These are phyloP conservation scores for Bertia moriformis DNA, from an alignment of 2,329 filamentous ascomycete species.

Conservation along the genomic window DNA sequence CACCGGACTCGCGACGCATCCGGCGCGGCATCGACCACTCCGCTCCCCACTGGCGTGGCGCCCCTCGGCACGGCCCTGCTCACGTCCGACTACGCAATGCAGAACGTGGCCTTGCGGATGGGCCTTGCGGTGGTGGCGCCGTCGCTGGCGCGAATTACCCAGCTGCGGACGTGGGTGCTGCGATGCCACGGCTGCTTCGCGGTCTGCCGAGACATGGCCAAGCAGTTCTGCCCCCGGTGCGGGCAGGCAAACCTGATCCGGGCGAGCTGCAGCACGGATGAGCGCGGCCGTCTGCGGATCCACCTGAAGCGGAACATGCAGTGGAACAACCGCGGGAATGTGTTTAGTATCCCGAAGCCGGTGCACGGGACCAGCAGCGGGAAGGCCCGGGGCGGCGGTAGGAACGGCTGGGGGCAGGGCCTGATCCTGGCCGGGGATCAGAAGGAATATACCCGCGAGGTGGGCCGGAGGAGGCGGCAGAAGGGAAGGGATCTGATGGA, in stretches of 20 bases:
- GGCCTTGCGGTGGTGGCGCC: constrained; percentile 38
- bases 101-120: constrained; percentile 88
- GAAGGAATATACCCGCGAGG: constrained; percentile 44
- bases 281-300: constrained; percentile 45
- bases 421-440: constrained; percentile 54
- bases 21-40: constrained; percentile 23
- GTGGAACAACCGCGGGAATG: constrained; percentile 53
- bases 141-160: constrained; percentile 41
- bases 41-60: constrained; percentile 31
- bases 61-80: constrained; percentile 73
- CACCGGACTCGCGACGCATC: constrained; percentile 56
- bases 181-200: constrained; percentile 54
- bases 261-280: constrained; percentile 46
- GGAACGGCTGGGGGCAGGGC: constrained; percentile 22
- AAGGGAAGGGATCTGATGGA: constrained; percentile 53
- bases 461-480: constrained; percentile 27
- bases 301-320: constrained; percentile 56
- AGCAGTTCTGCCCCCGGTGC: constrained; percentile 55
- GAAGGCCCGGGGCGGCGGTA: constrained; percentile 42
- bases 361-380: constrained; percentile 43
- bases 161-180: constrained; percentile 45
- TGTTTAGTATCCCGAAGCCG: constrained; percentile 51
- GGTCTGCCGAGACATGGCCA: constrained; percentile 38
- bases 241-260: constrained; percentile 44
- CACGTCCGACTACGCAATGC: constrained; percentile 93